Evolutionary conservation across 1,139 yeast species (phyloP).

Genomic region (Hansenula sp.): DNA sequence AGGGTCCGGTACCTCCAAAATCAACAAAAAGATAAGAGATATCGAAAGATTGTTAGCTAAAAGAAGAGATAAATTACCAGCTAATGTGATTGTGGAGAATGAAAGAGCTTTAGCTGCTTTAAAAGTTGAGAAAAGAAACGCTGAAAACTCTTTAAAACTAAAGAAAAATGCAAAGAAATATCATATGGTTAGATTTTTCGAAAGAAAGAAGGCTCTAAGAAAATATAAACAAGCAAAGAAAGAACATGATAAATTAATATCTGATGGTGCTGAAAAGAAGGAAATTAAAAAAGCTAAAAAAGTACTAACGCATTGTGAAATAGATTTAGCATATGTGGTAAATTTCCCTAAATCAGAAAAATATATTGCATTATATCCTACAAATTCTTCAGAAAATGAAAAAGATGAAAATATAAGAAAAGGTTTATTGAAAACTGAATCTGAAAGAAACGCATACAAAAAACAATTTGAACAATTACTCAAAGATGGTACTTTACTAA

Average conservation of each 20-base stretch:
- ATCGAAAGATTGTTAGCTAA: constrained; percentile 59
- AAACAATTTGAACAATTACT: constrained; percentile 47
- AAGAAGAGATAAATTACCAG: constrained; percentile 58
- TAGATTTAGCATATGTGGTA: constrained; percentile 73
- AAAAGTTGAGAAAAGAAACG: constrained; percentile 57
- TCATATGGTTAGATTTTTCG: constrained; percentile 93
- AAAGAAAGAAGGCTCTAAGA: constrained; percentile 80
- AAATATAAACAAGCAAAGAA: constrained; percentile 62
- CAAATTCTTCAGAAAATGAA: constrained; percentile 25
- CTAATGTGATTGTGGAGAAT: constrained; percentile 71
- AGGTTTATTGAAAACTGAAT: constrained; percentile 36
- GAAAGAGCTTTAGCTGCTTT: constrained; percentile 83
- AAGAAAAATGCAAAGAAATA: constrained; percentile 70
- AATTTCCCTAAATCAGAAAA: constrained; percentile 78
- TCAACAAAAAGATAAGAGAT: constrained; percentile 85
- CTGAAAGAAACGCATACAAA: constrained; percentile 43
- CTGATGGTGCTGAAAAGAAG: constrained; percentile 38
- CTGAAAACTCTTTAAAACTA: constrained; percentile 45
- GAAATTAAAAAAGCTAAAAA: constrained; percentile 42
- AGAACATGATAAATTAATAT: constrained; percentile 24
- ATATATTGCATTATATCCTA: constrained; percentile 75
- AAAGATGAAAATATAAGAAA: constrained; percentile 17
- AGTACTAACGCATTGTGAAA: constrained; percentile 51
- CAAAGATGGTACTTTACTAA: constrained; percentile 40
- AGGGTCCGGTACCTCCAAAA: constrained; percentile 39